Percentiles rank a stretch among this genome's conserved stretches.
phyloP scores from a whole-genome alignment of 1,284 basidiomycete genomes.

The Gymnopus androsaceus region DNA sequence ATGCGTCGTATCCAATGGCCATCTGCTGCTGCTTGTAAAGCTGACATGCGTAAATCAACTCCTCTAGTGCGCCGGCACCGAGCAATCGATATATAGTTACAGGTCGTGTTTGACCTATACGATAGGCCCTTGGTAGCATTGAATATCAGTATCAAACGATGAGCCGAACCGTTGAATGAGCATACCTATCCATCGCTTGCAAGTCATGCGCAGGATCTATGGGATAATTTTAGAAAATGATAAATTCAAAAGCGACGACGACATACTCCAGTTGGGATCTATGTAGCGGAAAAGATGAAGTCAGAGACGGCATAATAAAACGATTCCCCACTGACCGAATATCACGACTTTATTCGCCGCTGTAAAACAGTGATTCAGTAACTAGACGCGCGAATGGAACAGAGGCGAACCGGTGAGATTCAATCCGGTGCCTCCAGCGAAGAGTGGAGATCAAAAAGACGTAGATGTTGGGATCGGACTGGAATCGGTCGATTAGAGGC shows the following conservation, averaged over 20 bases:
- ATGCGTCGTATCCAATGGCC: slow-evolving; percentile 83
- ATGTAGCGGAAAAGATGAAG: slow-evolving; percentile 12
- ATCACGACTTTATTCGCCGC: slow-evolving; percentile 85
- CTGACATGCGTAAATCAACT: slow-evolving; percentile 82
- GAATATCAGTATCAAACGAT: not conserved
- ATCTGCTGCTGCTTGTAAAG: slow-evolving; percentile 90
- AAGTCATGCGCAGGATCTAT: slow-evolving; percentile 84
- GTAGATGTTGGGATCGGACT: slow-evolving; percentile 71
- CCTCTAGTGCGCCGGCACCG: slow-evolving; percentile 85
- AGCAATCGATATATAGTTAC: slow-evolving; percentile 85
- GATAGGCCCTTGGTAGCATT: slow-evolving; percentile 57
- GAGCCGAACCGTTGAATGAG: not conserved
- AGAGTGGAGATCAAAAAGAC: slow-evolving; percentile 81
- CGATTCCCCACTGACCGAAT: slow-evolving; percentile 56
- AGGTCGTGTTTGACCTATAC: slow-evolving; percentile 86
- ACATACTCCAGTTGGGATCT: slow-evolving; percentile 89
- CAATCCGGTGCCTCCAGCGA: slow-evolving; percentile 74
- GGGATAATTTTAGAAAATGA: not conserved
- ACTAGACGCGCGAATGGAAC: not conserved
- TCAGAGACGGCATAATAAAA: not conserved
- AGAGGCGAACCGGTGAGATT: slow-evolving; percentile 56
- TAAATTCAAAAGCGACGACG: no score
- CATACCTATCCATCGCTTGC: slow-evolving; percentile 80
- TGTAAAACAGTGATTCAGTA: slow-evolving; percentile 17
- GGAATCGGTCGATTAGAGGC: slow-evolving; percentile 80